A percentile compares a stretch with the other conserved stretches of the same genome.
Conservation (phyloP, 2,329 filamentous ascomycete genomes). For the Aspergillus pseudonomiae region DNA sequence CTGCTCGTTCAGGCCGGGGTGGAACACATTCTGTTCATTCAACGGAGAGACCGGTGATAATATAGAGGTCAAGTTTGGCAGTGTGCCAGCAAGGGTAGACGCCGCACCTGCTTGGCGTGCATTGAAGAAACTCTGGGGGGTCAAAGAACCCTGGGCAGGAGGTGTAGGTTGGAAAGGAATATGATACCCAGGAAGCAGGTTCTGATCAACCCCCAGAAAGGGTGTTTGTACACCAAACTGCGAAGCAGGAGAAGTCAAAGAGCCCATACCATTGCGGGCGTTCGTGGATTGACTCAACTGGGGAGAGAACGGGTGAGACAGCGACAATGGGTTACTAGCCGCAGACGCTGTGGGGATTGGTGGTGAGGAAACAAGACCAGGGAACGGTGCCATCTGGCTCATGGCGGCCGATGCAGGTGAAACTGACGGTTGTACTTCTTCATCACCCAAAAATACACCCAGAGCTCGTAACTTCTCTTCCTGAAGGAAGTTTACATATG, state of each 20-base stretch:
- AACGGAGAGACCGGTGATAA: conserved; percentile 69
- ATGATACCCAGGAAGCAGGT: conserved; percentile 69
- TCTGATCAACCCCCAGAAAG: conserved; percentile 60
- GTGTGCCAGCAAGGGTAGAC: conserved; percentile 58
- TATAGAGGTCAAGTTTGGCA: conserved; percentile 50
- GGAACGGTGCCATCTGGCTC: conserved; percentile 73
- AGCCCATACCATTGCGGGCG: conserved; percentile 65
- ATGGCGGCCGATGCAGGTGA: conserved; percentile 67
- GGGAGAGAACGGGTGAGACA: conserved; percentile 64
- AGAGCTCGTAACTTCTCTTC: conserved; percentile 92
- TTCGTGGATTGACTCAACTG: conserved; percentile 62
- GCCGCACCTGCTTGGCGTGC: conserved; percentile 52
- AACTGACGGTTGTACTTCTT: conserved; percentile 68
- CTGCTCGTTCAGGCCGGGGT: conserved; percentile 30
- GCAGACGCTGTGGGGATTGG: conserved; percentile 79
- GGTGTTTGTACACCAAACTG: conserved; percentile 62
- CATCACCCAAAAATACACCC: conserved; percentile 78
- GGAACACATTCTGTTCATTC: conserved; percentile 52
- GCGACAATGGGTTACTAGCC: conserved; percentile 68
- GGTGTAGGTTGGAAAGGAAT: conserved; percentile 67
- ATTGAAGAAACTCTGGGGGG: conserved; percentile 48
- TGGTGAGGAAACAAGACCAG: conserved; percentile 78
- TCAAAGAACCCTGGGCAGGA: conserved; percentile 47
- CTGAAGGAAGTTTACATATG: conserved; percentile 78
- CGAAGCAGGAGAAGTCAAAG: conserved; percentile 72